These are phyloP conservation scores for Dalechampia spathulata DNA, from an alignment of 441 rosid species.

Conservation along the genomic window DNA sequence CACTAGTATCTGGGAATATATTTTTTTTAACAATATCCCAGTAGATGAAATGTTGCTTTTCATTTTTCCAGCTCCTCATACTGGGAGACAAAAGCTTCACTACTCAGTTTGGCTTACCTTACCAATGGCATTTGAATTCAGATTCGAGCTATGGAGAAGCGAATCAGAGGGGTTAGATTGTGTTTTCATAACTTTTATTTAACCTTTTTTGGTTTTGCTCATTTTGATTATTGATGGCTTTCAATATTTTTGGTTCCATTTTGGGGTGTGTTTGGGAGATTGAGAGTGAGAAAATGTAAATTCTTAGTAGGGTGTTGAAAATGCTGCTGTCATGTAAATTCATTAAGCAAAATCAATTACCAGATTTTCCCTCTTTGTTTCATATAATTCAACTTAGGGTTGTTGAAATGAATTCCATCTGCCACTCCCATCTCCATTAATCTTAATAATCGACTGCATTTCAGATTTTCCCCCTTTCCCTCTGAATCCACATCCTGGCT, in stretches of 20 bases:
- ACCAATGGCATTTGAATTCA: constrained; percentile 14
- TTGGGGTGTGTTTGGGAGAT: constrained; percentile 26
- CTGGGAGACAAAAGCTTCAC: constrained; percentile 13
- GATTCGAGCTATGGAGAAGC: constrained; percentile 18
- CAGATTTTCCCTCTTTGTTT: constrained; percentile 19
- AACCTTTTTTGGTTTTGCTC: not conserved
- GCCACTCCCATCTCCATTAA: not conserved
- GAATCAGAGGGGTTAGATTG: constrained; percentile 29
- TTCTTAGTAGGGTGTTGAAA: constrained; percentile 33
- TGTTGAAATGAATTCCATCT: constrained; percentile 5
- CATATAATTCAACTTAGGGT: constrained; percentile 17
- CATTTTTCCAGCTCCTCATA: constrained; percentile 19
- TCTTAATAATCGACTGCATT: too few relatives aligned
- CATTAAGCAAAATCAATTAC: constrained; percentile 29
- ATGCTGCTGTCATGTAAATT: constrained; percentile 40
- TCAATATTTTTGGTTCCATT: constrained; percentile 16
- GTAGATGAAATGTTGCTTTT: constrained; percentile 29
- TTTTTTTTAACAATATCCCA: constrained; percentile 1
- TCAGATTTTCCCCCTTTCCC: too few relatives aligned
- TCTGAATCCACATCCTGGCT: too few relatives aligned
- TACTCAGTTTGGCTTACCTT: constrained; percentile 24
- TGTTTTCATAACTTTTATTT: constrained; percentile 14
- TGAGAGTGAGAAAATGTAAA: constrained; percentile 53
- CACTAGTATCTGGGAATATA: constrained; percentile 31
- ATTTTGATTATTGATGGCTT: constrained; percentile 1